Evolutionary conservation across 805 yeast genomes (phyloP), one percentile per base, ranked within the genome.

Genomic region (Ogataea nakhonphanomensis): DNA sequence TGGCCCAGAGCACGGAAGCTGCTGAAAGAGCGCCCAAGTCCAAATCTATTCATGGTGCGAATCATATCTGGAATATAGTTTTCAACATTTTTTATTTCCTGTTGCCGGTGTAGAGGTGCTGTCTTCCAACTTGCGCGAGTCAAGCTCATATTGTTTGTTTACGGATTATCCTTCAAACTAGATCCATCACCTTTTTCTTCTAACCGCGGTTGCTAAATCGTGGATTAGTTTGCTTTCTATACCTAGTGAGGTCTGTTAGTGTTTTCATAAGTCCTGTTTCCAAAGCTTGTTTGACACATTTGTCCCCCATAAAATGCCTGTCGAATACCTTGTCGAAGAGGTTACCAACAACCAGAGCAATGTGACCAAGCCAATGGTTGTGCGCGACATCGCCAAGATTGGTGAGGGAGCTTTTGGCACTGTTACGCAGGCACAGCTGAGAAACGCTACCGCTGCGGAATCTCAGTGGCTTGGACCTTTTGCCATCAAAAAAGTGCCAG

Each of bases 341-440:
- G 91, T 84, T 33, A 75, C 81, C 25, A 75, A 81, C 37, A 81
- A 79, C 57, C 67, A 69, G 39, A 71, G 81, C 2, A 72, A 73
- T 32, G 59, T 63, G 10, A 64, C 74, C 6, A 68, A 70, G 50
- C 76, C 79, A 38, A 84, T 84, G 91, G 65, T 78, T 25, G 74
- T 85, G 15, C 76, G 73, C 49, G 91, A 85, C 54, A 78, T 80
- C 57, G 79, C 80, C 43, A 77, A 79, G 54, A 82, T 85, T 37
- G 95, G 95, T 8, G 87, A 84, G 61, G 95, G 95, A 30, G 93
- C 93, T 5, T 85, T 85, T 56, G 95, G 95, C 27, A 83, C 87
- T 2, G 95, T 85, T 8, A 81, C 82, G 10, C 89, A 84, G 57
- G 91, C 93, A 1, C 76, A 77, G 48, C 65, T 59, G 51, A 54